Percentiles rank a stretch among this genome's conserved stretches.
These are phyloP conservation scores for Chalciporus piperatus DNA, from an alignment of 768 basidiomycete genomes.

Conservation along the genomic window DNA sequence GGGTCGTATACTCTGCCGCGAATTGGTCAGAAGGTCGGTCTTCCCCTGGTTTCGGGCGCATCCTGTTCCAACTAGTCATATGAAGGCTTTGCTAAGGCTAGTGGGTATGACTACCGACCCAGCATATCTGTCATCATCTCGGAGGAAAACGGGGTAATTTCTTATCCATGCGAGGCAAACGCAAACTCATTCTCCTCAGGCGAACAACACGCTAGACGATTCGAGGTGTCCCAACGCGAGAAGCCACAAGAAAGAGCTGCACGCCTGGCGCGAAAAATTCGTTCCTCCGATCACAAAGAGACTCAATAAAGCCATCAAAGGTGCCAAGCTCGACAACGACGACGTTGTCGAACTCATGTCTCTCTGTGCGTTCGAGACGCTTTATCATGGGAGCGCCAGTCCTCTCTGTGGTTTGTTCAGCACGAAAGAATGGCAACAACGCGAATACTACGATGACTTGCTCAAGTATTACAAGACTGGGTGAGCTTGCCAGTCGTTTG, in stretches of 20 bases:
- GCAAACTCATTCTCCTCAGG: slow-evolving; percentile 26
- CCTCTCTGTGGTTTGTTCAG: slow-evolving; percentile 76
- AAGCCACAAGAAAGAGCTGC: slow-evolving; percentile 40
- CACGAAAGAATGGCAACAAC: slow-evolving; percentile 56
- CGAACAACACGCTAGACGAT: slow-evolving; percentile 69
- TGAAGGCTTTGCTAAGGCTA: slow-evolving; percentile 61
- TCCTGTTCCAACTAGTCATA: not conserved
- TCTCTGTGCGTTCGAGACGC: slow-evolving; percentile 80
- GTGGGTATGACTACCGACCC: slow-evolving; percentile 43
- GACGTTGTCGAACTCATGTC: slow-evolving; percentile 65
- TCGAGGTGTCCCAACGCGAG: slow-evolving; percentile 60
- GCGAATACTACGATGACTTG: slow-evolving; percentile 71
- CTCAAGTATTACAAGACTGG: slow-evolving; percentile 79
- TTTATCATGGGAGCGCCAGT: slow-evolving; percentile 47
- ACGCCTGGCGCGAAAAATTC: slow-evolving; percentile 56
- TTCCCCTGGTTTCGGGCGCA: not conserved
- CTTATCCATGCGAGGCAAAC: not conserved
- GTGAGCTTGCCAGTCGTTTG: slow-evolving; percentile 33
- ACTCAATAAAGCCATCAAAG: slow-evolving; percentile 60
- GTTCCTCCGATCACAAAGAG: slow-evolving; percentile 53
- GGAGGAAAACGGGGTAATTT: slow-evolving; percentile 44
- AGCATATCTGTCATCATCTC: slow-evolving; percentile 51
- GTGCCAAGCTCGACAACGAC: slow-evolving; percentile 50
- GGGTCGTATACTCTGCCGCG: slow-evolving; percentile 63
- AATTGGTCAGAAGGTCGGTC: slow-evolving; percentile 66